Evolutionary conservation across 2,329 filamentous ascomycete species (phyloP).

Genomic region (Penicillium sp.): DNA sequence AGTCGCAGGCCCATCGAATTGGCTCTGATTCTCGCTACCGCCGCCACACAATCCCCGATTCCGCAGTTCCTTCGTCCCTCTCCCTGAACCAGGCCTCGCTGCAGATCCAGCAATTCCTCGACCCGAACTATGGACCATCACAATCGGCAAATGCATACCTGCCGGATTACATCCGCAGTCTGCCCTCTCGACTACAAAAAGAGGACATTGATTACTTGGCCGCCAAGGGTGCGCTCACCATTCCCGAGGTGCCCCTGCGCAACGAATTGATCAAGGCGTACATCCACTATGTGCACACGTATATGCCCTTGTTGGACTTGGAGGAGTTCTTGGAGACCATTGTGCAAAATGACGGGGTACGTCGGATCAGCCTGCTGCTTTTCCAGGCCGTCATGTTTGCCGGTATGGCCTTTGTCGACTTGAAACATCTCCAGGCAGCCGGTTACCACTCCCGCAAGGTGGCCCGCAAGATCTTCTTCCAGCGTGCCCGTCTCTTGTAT

Average conservation of each 20-base stretch:
- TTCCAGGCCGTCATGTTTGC: conserved; percentile 96
- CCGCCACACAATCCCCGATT: conserved; percentile 42
- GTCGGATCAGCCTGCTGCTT: conserved; percentile 72
- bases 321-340: conserved; percentile 54
- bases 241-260: conserved; percentile 65
- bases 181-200: conserved; percentile 67
- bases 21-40: conserved; percentile 42
- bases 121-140: conserved; percentile 45
- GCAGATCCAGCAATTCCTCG: conserved; percentile 34
- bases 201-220: conserved; percentile 81
- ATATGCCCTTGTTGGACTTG: conserved; percentile 77
- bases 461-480: conserved; percentile 82
- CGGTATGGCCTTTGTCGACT: conserved; percentile 80
- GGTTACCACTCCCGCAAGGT: conserved; percentile 73
- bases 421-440: conserved; percentile 66
- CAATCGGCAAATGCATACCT: conserved; percentile 45
- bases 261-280: conserved; percentile 77
- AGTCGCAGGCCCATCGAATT: conserved; percentile 40
- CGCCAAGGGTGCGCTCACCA: conserved; percentile 74
- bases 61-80: conserved; percentile 33
- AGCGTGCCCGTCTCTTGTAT: conserved; percentile 81
- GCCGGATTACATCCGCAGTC: conserved; percentile 68
- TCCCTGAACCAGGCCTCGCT: conserved; percentile 33
- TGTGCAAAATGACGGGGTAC: conserved; percentile 61
- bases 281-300: conserved; percentile 85